Evolutionary conservation across 192 early-diverging fungal species (phyloP), one percentile per base, ranked within the genome.

Genomic region (Linnemannia elongata): DNA sequence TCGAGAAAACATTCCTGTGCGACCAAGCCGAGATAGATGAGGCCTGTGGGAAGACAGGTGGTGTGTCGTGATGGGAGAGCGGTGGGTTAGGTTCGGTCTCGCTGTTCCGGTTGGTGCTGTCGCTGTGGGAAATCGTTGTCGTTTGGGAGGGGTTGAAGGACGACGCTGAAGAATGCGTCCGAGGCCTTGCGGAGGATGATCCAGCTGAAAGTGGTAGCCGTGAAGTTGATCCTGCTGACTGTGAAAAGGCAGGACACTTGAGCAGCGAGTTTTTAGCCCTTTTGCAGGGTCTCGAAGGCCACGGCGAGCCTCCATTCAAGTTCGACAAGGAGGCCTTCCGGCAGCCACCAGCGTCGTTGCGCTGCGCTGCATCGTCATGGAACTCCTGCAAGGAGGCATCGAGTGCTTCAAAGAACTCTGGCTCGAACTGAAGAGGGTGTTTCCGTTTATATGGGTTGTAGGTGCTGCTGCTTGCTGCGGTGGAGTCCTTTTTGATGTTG

Each of bases 341-440:
- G 57, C 41, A 27, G 30, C 30, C 27, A n/a, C 4, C 17, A 30
- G 22, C 18, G 66, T 44, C 27, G 20, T 3, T 71, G 2, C 39
- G 73, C 24, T 17, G 24, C 27, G 39, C 30, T 57, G 30, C 30
- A 66, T 66, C 55, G 36, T 68, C 66, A 70, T 63, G 36, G 20
- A 69, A 36, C 24, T 81, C 85, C 41, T 45, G 35, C 0, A 81
- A 30, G 9, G 84, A 77, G 10, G 84, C 52, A 15, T 87, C 85
- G 6, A 87, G 78, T 1, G 80, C 79, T 4, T 79, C 85, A 63
- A 70, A 69, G 42, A 81, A 87, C 9, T 87, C 85, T 30, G 85
- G 75, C n/a, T 87, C 85, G 60, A 87, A 87, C 2, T 81, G 79
- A 18, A 81, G 47, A 27, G 85, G 60, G 15, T 81, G 85, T 27